phyloP scores from a whole-genome alignment of 345 rosid species.

The Brassica carinata region DNA sequence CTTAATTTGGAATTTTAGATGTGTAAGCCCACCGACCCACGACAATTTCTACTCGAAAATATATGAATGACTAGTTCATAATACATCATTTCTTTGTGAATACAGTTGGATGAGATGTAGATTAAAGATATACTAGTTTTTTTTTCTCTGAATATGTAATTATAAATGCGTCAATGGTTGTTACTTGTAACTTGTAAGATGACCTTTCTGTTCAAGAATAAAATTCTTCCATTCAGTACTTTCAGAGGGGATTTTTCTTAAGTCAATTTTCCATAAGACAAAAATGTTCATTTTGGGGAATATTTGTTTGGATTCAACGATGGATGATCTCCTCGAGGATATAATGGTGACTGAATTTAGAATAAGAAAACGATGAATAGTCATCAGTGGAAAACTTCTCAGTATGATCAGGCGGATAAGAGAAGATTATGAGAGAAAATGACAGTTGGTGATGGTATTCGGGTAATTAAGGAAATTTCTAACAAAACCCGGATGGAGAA shows the following conservation, averaged over 20 bases:
- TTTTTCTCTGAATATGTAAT: background rate
- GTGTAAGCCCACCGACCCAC: constrained; percentile 8
- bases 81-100: background rate
- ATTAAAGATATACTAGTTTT: background rate
- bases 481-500: background rate
- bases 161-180: constrained; percentile 7
- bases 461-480: background rate
- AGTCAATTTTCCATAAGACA: background rate
- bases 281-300: background rate
- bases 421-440: background rate
- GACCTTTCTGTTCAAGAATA: background rate
- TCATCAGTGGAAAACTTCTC: background rate
- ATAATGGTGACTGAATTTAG: background rate
- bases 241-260: background rate
- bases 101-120: background rate
- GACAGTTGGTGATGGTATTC: background rate
- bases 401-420: background rate
- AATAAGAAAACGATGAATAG: background rate
- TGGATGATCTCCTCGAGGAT: background rate
- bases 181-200: constrained; percentile 1
- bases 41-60: background rate
- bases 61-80: background rate
- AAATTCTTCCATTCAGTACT: background rate
- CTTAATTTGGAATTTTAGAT: background rate
- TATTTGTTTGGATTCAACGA: background rate